Percentiles rank a stretch among this genome's conserved stretches.
These are phyloP conservation scores for Cercospora sesami DNA, from an alignment of 2,329 filamentous ascomycete species.

Conservation along the genomic window DNA sequence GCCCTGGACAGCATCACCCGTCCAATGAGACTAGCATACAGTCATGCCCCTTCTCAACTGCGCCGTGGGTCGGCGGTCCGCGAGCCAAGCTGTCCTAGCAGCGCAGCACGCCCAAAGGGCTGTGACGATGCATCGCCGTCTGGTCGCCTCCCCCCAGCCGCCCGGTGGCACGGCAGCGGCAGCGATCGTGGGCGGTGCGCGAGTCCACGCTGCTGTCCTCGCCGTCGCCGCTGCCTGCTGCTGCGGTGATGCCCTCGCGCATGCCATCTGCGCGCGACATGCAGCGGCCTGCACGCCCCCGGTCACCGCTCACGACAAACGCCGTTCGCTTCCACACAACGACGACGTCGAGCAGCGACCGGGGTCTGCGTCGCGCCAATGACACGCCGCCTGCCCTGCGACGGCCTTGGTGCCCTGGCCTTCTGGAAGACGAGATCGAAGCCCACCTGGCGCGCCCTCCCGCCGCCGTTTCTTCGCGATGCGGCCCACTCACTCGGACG, in stretches of 20 bases:
- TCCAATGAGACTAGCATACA: constrained; percentile 3
- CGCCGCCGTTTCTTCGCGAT: constrained; percentile 12
- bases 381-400: background rate
- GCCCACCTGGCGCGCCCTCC: background rate
- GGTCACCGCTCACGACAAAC: constrained; percentile 8
- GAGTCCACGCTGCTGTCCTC: background rate
- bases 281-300: background rate
- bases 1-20: constrained; percentile 2
- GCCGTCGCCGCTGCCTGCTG: background rate
- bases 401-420: background rate
- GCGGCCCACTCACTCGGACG: constrained; percentile 10
- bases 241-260: background rate
- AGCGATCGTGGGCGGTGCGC: background rate
- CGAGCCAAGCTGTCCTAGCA: background rate
- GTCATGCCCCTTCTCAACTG: constrained; percentile 13
- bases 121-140: background rate
- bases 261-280: background rate
- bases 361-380: background rate
- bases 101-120: background rate
- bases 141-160: background rate
- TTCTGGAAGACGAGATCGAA: constrained; percentile 13
- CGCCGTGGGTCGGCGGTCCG: constrained; percentile 3
- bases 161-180: background rate
- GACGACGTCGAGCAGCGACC: background rate
- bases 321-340: background rate